Base-by-base conservation (phyloP, 2,329 filamentous ascomycete genomes). In the Hypoxylon sp. region DNA sequence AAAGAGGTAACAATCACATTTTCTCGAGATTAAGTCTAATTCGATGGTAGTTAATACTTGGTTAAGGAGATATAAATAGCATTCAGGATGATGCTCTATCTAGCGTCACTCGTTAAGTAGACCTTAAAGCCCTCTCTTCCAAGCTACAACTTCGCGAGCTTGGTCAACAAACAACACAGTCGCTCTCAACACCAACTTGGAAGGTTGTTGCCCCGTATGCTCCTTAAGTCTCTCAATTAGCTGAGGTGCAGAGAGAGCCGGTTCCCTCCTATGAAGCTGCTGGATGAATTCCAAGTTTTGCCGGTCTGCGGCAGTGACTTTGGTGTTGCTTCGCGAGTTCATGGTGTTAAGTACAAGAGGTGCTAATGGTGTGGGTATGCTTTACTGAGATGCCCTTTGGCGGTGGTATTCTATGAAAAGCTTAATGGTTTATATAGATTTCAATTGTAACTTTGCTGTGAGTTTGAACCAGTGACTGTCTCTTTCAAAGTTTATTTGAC, bases 41-140 rank as follows among this genome's bases (percentile, higher is more conserved):
- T 31, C 29, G 8, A 31, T 9, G 29, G 8, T 31, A 31, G 29
- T 6, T 9, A 31, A 31, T 31, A 31, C 9, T 9, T 31, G 6
- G 8, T 31, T 31, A 31, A 31, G 29, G 29, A 31, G 29, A 31
- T 31, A 31, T 31, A 6, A 31, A 31, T 6, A 6, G 29, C 6
- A 9, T 31, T 31, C 29, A 31, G 29, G 29, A 9, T 31, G 8
- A 31, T 6, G 6, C 29, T 5, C 29, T 31, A 31, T 31, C 29
- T n/a, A 14, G 35, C n/a, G n/a, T 42, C n/a, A 44, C 5, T 44
- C 3, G 14, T 8, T 8, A 6, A 44, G 6, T 19, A 19, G 6
- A 44, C 8, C 39, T 22, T 17, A 44, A 11, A 19, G 8, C 10
- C 55, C 54, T 33, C 37, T 47, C 54, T 39, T 57, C 37, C 39